A percentile compares a stretch with the other conserved stretches of the same genome.
phyloP scores from a whole-genome alignment of 2,329 filamentous ascomycete genomes.

The Aureobasidium namibiae region DNA sequence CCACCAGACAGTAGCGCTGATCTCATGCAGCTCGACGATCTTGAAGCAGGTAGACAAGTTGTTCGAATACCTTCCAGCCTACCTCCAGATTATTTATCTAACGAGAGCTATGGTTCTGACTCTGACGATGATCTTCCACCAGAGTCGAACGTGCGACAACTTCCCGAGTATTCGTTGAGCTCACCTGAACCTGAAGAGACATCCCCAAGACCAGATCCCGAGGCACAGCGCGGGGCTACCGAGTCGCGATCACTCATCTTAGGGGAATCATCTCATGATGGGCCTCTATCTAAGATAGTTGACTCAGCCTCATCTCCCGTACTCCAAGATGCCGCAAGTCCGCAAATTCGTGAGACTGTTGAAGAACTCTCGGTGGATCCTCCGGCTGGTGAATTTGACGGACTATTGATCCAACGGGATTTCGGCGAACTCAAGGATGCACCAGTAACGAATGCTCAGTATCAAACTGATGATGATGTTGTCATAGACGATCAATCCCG shows the following conservation, averaged over 20 bases:
- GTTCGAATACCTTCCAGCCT: background rate
- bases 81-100: background rate
- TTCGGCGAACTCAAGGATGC: background rate
- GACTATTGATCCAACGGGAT: too few species aligned
- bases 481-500: background rate
- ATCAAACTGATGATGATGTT: background rate
- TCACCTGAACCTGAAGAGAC: background rate
- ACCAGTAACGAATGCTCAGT: background rate
- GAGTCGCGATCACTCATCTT: background rate
- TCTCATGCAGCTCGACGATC: background rate
- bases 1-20: slow-evolving; percentile 10
- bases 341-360: background rate
- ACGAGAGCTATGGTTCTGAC: background rate
- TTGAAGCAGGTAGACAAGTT: background rate
- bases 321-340: background rate
- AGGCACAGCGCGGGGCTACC: background rate
- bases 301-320: background rate
- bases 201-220: background rate
- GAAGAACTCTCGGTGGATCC: background rate
- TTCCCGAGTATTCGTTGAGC: background rate
- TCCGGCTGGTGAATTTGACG: background rate
- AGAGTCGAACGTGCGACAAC: background rate
- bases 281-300: background rate
- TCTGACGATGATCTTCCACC: background rate
- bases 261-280: background rate